phyloP scores from a whole-genome alignment of 1,139 yeast genomes.

The Hemisphaericaspora xylanilytica region DNA sequence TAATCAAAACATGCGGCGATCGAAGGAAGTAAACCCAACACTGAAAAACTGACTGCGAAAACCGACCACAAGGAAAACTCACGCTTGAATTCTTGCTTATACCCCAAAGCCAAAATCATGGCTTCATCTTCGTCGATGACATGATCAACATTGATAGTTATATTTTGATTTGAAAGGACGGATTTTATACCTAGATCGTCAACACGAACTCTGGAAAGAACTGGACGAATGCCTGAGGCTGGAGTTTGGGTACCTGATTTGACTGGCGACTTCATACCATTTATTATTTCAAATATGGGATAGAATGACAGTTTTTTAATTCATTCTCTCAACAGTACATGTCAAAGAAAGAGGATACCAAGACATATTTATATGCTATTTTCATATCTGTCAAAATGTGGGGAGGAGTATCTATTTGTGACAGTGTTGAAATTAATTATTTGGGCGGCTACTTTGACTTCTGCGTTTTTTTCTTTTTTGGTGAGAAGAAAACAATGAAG shows the following conservation, averaged over 20 bases:
- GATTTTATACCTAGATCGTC: constrained; percentile 40
- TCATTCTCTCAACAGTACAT: no score
- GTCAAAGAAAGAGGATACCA: background rate
- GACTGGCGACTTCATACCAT: constrained; percentile 8
- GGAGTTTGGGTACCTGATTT: constrained; percentile 7
- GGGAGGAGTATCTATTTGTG: background rate
- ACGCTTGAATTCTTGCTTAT: constrained; percentile 71
- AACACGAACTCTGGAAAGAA: constrained; percentile 37
- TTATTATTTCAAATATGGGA: no score
- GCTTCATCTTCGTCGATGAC: constrained; percentile 53
- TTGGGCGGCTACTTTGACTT: no score
- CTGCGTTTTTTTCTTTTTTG: no score
- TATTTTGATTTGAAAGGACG: constrained; percentile 39
- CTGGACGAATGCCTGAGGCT: constrained; percentile 23
- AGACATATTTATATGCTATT: background rate
- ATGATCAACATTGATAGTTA: constrained; percentile 46
- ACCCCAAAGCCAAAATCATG: constrained; percentile 62
- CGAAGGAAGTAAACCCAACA: constrained; percentile 69
- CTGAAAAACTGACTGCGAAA: constrained; percentile 69
- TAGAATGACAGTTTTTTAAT: no score
- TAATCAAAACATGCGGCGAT: constrained; percentile 58
- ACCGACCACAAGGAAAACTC: constrained; percentile 63
- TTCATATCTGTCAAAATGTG: background rate
- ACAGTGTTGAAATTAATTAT: no score
- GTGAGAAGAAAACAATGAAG: no score